phyloP scores from a whole-genome alignment of 164 flowering plant species.

The Vitis rotundifolia region DNA sequence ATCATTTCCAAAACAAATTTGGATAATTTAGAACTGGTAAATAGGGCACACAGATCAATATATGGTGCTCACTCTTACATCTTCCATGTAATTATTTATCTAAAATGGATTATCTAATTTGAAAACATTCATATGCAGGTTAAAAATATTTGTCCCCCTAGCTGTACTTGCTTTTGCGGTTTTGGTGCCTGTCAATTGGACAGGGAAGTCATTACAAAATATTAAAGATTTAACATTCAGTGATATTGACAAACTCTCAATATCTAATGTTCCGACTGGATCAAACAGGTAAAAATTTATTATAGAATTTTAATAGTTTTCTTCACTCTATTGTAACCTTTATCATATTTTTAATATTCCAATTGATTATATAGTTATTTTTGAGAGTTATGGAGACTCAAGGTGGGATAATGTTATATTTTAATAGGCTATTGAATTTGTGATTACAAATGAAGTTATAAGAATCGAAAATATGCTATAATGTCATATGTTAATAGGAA shows the following conservation, averaged over 20 bases:
- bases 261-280: slow-evolving; percentile 73
- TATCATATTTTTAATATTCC: neutral
- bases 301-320: neutral
- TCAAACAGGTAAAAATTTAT: slow-evolving; percentile 55
- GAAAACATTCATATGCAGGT: slow-evolving; percentile 36
- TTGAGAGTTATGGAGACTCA: no score
- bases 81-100: neutral
- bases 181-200: slow-evolving; percentile 85
- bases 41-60: neutral
- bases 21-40: neutral
- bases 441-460: no score
- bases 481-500: no score
- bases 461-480: no score
- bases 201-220: slow-evolving; percentile 44
- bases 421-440: no score
- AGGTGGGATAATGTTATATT: no score
- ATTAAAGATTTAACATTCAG: slow-evolving; percentile 51
- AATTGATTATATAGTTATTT: no score
- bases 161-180: slow-evolving; percentile 60
- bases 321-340: neutral
- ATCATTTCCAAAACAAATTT: neutral
- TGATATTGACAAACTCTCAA: slow-evolving; percentile 83
- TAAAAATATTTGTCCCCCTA: slow-evolving; percentile 74
- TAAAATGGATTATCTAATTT: slow-evolving; percentile 8
- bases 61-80: neutral